These are phyloP conservation scores for Mallotus japonicus DNA, from an alignment of 441 rosid genomes.

Conservation along the genomic window DNA sequence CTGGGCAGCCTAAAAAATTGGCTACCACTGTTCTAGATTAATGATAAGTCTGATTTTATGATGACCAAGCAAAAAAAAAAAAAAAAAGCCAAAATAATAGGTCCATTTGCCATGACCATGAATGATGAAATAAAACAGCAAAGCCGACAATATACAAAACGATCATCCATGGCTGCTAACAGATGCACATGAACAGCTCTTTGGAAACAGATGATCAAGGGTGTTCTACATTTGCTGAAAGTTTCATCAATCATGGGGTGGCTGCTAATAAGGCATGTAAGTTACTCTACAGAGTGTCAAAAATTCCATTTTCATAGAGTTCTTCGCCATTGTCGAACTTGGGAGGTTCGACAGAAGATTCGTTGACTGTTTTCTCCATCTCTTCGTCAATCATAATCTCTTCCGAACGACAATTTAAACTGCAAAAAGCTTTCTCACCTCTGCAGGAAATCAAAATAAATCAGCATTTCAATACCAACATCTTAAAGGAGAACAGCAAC, in stretches of 20 bases:
- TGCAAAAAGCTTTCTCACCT: constrained; percentile 86
- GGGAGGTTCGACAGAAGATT: constrained; percentile 22
- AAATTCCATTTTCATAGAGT: constrained; percentile 43
- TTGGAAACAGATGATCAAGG: constrained; percentile 47
- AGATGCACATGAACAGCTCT: constrained; percentile 68
- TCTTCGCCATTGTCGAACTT: constrained; percentile 25
- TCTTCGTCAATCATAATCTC: constrained; percentile 68
- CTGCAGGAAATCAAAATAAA: constrained; percentile 42
- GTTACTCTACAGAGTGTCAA: constrained; percentile 33
- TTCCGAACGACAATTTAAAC: constrained; percentile 52
- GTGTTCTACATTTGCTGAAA: constrained; percentile 25
- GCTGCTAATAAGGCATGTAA: constrained; percentile 8
- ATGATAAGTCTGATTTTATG: constrained; percentile 24
- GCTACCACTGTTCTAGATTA: constrained; percentile 29
- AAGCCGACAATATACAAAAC: constrained; percentile 54
- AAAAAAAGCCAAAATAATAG: constrained; percentile 8
- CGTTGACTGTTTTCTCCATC: constrained; percentile 33
- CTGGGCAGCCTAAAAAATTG: constrained; percentile 35
- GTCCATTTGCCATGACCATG: constrained; percentile 40
- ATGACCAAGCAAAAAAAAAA: constrained; percentile 18
- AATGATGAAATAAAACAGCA: constrained; percentile 38
- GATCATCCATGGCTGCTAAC: constrained; percentile 73
- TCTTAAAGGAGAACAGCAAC: not conserved
- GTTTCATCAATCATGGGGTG: constrained; percentile 40
- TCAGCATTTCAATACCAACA: constrained; percentile 2